Evolutionary conservation across 371 early-diverging fungal genomes (phyloP).

Genomic region (Mucor velutinosus): DNA sequence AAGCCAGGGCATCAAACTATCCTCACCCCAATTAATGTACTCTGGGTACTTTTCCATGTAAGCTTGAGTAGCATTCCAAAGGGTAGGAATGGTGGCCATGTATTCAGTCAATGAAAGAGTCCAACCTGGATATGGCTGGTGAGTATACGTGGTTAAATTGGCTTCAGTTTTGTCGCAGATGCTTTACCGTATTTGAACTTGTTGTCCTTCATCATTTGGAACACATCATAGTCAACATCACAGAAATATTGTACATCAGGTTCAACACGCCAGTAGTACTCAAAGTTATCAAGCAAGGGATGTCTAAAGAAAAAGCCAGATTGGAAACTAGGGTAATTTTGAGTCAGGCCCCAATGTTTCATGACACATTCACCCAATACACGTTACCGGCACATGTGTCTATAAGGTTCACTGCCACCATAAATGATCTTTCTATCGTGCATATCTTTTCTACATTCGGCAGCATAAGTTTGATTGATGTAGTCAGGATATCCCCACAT

Average conservation of each 20-base stretch:
- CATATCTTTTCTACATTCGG: constrained; percentile 60
- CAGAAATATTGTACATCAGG: constrained; percentile 87
- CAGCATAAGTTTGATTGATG: constrained; percentile 75
- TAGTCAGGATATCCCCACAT: constrained; percentile 85
- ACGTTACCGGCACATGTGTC: constrained; percentile 89
- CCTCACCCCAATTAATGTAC: constrained; percentile 20
- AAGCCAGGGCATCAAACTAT: constrained; percentile 32
- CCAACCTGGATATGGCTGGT: constrained; percentile 31
- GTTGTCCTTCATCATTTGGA: constrained; percentile 80
- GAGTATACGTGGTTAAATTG: background rate
- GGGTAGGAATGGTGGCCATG: constrained; percentile 78
- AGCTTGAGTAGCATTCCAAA: constrained; percentile 73
- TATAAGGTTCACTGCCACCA: constrained; percentile 83
- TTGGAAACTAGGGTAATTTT: constrained; percentile 46
- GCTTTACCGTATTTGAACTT: constrained; percentile 76
- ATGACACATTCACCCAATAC: background rate
- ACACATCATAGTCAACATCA: constrained; percentile 90
- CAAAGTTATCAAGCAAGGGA: constrained; percentile 73
- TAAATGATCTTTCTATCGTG: constrained; percentile 70
- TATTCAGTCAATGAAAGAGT: constrained; percentile 85
- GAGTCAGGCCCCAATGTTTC: background rate
- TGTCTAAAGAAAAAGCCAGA: constrained; percentile 89
- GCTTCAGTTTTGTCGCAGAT: background rate
- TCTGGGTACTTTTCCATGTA: constrained; percentile 57
- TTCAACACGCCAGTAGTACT: constrained; percentile 97